Conservation (phyloP, 352 stramenopile genomes). For the Aphanomyces cochlioides region DNA sequence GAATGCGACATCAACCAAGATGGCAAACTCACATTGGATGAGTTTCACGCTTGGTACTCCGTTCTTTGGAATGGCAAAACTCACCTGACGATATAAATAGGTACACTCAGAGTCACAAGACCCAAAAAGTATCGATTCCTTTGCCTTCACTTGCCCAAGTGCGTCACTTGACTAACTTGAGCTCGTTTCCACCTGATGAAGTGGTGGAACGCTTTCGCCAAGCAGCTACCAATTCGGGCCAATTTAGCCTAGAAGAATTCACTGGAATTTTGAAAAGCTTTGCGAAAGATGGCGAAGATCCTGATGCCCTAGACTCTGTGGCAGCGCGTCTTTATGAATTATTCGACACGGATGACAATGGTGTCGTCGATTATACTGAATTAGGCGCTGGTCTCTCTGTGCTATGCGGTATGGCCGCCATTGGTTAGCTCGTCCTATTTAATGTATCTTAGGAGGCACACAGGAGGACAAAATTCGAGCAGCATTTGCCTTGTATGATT, state of each 20-base stretch:
- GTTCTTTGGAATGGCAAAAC: conserved; percentile 25
- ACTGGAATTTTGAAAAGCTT: conserved; percentile 17
- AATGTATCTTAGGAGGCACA: not conserved
- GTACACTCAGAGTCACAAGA: not conserved
- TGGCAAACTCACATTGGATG: conserved; percentile 33
- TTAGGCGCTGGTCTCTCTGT: conserved; percentile 30
- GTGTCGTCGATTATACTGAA: conserved; percentile 35
- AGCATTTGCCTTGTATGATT: conserved; percentile 36
- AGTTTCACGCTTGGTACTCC: conserved; percentile 76
- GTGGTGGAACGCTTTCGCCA: conserved; percentile 69
- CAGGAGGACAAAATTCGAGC: conserved; percentile 33
- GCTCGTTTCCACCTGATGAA: conserved; percentile 61
- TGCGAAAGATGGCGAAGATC: conserved; percentile 53
- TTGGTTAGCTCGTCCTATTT: not conserved
- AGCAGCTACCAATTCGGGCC: conserved; percentile 11
- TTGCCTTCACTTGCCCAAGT: conserved; percentile 72
- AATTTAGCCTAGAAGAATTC: conserved; percentile 29
- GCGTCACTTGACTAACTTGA: conserved; percentile 68
- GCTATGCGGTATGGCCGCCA: not conserved
- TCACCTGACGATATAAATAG: not conserved
- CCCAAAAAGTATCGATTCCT: conserved; percentile 5
- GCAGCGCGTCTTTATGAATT: conserved; percentile 32
- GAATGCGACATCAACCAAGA: conserved; percentile 33
- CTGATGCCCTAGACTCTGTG: conserved; percentile 27
- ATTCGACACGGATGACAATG: conserved; percentile 36